Base-by-base conservation (phyloP, 2,329 filamentous ascomycete species). In the Dactylonectria macrodidyma region DNA sequence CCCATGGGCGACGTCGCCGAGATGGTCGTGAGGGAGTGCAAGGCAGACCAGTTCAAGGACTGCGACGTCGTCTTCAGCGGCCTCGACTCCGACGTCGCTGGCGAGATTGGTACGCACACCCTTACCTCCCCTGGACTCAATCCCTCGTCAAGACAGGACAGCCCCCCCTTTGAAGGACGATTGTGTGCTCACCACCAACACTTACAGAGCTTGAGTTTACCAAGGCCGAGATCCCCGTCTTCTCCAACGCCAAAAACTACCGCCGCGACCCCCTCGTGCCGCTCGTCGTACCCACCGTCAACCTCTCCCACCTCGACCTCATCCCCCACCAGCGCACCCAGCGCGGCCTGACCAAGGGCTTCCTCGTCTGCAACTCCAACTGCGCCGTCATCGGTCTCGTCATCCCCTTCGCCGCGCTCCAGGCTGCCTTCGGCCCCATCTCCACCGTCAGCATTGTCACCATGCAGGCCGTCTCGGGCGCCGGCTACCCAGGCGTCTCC, bases 221-320 rank as follows among this genome's bases (percentile, higher is more conserved):
- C 78, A 92, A 92, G 79, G 92, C 94, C 68, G 91, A 97, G 78
- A 90, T 98, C 59, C 91, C 94, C 77, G 93, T 98, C 80, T 98
- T 99, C 86, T 97, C 95, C 77, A 99, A 98, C 82, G 95, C 96
- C 59, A 98, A 98, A 84, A 98, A 98, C 89, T 94, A 97, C 88
- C 93, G 96, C 76, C 92, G 92, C 79, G 92, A 97, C 80, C 94
- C 95, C 22, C 86, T 95, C 56, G 95, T 98, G 2, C 96, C 96
- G 11, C 91, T 98, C 78, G 93, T 98, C 71, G 95, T 98, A 9
- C 96, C 96, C 1, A 97, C 95, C 22, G 95, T 98, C 81, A 98
- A 98, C 85, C 90, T 97, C 12, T 83, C 89, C 50, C 95, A 98
- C 82, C 89, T 98, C 76, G 89, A 92, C 78, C 88, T 98, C 69